These are phyloP conservation scores for Coemansia umbellata DNA, from an alignment of 192 early-diverging fungal genomes.

Conservation along the genomic window DNA sequence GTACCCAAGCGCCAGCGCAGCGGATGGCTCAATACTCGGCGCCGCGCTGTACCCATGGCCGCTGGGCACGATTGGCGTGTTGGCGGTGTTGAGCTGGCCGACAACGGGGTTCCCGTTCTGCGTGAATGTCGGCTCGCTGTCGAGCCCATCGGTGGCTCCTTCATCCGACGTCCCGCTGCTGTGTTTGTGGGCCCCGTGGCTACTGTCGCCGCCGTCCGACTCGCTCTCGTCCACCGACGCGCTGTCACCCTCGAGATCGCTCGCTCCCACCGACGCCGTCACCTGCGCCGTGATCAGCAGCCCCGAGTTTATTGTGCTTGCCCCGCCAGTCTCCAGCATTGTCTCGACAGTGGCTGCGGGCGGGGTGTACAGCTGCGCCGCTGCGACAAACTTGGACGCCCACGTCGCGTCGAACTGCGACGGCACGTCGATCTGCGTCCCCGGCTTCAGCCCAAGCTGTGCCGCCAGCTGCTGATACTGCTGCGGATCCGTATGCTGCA, in stretches of 20 bases:
- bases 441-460: conserved; percentile 26
- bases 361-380: conserved; percentile 38
- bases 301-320: background rate
- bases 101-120: conserved; percentile 46
- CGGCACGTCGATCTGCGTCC: conserved; percentile 19
- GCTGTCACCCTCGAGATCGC: no score
- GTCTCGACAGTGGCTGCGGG: conserved; percentile 12
- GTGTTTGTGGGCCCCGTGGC: background rate
- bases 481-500: conserved; percentile 33
- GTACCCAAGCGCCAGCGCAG: background rate
- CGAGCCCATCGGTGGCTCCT: conserved; percentile 6
- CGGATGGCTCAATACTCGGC: background rate
- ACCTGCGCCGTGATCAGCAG: background rate
- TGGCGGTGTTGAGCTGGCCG: conserved; percentile 16
- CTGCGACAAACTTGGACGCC: conserved; percentile 44
- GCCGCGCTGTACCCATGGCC: conserved; percentile 36
- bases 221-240: background rate
- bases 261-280: background rate
- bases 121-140: background rate
- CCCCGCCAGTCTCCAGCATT: conserved; percentile 5
- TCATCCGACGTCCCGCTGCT: background rate
- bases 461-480: conserved; percentile 33
- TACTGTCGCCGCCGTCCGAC: background rate
- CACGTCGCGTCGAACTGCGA: conserved; percentile 27
- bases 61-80: conserved; percentile 25